Percentiles rank a stretch among this genome's conserved stretches.
Conservation (phyloP, 768 basidiomycete genomes). For the Podaxis sp. region DNA sequence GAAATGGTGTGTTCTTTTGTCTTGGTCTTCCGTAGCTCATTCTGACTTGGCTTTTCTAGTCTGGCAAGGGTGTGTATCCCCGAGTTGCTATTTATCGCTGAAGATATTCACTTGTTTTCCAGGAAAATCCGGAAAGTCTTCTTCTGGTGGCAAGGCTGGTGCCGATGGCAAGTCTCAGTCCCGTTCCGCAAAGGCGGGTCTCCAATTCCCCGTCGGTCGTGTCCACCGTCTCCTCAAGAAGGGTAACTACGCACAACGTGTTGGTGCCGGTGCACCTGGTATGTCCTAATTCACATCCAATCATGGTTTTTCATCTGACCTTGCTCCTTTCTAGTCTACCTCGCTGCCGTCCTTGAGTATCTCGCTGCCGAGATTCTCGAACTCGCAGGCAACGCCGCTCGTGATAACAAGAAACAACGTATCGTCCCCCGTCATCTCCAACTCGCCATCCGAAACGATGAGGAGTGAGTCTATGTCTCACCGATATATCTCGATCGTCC, state of each 20-base stretch:
- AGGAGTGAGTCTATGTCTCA: conserved; percentile 55
- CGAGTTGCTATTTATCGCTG: neutral
- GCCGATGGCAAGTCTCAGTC: conserved; percentile 57
- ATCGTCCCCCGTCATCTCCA: conserved; percentile 95
- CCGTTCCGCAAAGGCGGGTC: conserved; percentile 74
- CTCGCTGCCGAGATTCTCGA: conserved; percentile 93
- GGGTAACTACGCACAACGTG: conserved; percentile 84
- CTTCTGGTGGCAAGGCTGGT: conserved; percentile 68
- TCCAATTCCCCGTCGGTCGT: conserved; percentile 92
- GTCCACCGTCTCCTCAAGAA: conserved; percentile 86
- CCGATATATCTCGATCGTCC: conserved; percentile 11
- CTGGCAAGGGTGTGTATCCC: conserved; percentile 12
- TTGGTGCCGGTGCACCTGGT: conserved; percentile 89
- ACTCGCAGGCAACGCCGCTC: conserved; percentile 86
- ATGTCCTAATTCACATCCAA: conserved; percentile 16
- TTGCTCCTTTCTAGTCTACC: conserved; percentile 58
- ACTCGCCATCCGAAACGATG: conserved; percentile 92
- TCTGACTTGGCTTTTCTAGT: conserved; percentile 10
- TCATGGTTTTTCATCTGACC: neutral
- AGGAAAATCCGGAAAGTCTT: conserved; percentile 60
- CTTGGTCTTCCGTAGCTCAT: neutral
- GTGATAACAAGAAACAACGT: conserved; percentile 93
- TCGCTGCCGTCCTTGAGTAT: conserved; percentile 91
- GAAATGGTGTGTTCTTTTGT: conserved; percentile 7
- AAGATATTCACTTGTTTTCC: neutral